Conservation (phyloP, 164 flowering plant species). For the Chloranthus sessilifolius region DNA sequence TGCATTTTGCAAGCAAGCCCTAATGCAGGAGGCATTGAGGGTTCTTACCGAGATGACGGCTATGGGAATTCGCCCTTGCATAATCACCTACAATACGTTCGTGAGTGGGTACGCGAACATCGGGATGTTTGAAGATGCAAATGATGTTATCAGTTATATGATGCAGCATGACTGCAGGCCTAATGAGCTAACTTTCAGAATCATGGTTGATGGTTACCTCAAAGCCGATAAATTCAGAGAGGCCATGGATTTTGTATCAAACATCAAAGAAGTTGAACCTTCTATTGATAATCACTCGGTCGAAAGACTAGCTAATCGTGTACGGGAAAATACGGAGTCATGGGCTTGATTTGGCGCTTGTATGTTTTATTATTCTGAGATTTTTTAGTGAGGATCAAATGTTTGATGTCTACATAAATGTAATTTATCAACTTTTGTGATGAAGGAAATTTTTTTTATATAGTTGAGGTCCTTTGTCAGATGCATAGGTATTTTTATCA, state of each 20-base stretch:
- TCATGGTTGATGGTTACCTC: constrained; percentile 74
- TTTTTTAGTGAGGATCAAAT: too few relatives aligned
- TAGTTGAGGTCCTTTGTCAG: too few relatives aligned
- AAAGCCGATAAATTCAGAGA: constrained; percentile 50
- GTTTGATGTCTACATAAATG: too few relatives aligned
- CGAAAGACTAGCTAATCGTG: constrained; percentile 36
- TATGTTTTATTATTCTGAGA: too few relatives aligned
- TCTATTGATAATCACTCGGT: constrained; percentile 40
- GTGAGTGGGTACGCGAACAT: constrained; percentile 60
- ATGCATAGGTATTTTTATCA: too few relatives aligned
- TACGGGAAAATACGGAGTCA: constrained; percentile 28
- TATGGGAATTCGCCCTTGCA: constrained; percentile 70
- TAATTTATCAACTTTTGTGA: too few relatives aligned
- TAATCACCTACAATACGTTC: constrained; percentile 76
- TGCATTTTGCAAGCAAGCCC: constrained; percentile 81
- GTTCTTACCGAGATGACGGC: constrained; percentile 62
- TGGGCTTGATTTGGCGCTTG: too few relatives aligned
- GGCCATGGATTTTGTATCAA: constrained; percentile 63
- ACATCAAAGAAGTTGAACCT: constrained; percentile 41
- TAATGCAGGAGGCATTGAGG: constrained; percentile 81
- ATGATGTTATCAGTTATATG: constrained; percentile 69
- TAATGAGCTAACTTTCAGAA: constrained; percentile 78
- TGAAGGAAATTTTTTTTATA: too few relatives aligned
- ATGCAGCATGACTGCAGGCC: constrained; percentile 66
- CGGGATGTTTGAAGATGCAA: constrained; percentile 55